Percentiles rank a stretch among this genome's conserved stretches.
Conservation (phyloP, 225 moss, liverwort and hornwort species). For the Bryoerythrophyllum caledonicum region DNA sequence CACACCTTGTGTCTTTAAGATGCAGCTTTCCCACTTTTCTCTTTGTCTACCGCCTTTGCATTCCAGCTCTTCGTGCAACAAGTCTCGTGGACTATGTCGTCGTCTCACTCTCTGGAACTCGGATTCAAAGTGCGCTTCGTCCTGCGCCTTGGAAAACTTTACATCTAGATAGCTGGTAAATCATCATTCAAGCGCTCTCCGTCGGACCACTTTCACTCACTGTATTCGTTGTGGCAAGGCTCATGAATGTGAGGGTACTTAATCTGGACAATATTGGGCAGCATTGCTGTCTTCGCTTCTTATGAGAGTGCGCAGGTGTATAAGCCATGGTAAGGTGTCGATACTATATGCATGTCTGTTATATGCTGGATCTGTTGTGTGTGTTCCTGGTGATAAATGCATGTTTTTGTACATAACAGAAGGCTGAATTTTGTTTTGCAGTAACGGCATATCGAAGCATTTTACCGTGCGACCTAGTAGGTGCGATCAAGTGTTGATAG, state of each 20-base stretch:
- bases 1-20: too few relatives aligned
- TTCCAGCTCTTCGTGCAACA: background rate
- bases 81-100: background rate
- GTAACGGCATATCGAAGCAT: too few relatives aligned
- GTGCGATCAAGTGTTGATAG: background rate
- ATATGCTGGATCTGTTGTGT: too few relatives aligned
- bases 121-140: background rate
- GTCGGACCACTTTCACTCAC: background rate
- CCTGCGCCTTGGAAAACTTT: background rate
- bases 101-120: background rate
- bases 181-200: background rate
- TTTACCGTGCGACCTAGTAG: background rate
- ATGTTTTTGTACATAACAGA: background rate
- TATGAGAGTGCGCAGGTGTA: constrained; percentile 4
- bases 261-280: background rate
- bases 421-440: background rate
- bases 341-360: background rate
- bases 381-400: background rate
- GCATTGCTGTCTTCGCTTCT: background rate
- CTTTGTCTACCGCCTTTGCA: too few relatives aligned
- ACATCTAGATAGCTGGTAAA: background rate
- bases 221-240: background rate
- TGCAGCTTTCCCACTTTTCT: background rate
- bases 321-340: background rate
- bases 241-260: background rate